Evolutionary conservation across 139 green algal genomes (phyloP), one percentile per base, ranked within the genome.

Genomic region (Choricystis sp.): DNA sequence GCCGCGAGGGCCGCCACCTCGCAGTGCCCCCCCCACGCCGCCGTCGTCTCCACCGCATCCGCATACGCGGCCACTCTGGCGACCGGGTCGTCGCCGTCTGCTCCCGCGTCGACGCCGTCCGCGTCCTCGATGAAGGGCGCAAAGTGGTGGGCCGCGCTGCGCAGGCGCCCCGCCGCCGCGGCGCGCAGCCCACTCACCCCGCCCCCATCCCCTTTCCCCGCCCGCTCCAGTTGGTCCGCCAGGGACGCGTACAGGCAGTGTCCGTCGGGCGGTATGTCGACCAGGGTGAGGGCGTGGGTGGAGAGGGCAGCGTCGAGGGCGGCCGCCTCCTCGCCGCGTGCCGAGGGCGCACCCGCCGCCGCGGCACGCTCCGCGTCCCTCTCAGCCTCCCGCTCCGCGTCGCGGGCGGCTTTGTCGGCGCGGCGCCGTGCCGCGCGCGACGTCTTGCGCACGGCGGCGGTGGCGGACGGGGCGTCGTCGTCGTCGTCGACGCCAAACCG

Each of bases 241-340:
- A 95, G 23, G 0, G 89, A 79, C 25, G 85, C 80, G 76, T 93
- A 97, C 69, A 97, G 62, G 75, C 91, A 97, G 82, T 97, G 85
- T 0, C 91, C 91, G 63, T 97, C 91, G 14, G 91, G 76, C 68
- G 79, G 68, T 59, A 97, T 92, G 28, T 91, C 84, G 0, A 72
- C 68, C 19, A 97, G 64, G 20, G 48, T 49, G 29, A 97, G 75
- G 0, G 76, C 74, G 59, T 85, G 74, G 9, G 82, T 82, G 19
- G 29, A 48, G 63, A 97, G 80, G 63, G 86, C 61, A 2, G 60
- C 61, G 28, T 29, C 40, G n/a, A 96, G 72, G 29, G 60, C 60
- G 21, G 65, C 55, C 66, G 87, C 81, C 73, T 96, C 89, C 3
- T 72, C 2, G 56, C 62, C 66, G 20, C 81, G 65, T 31, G 83